Conservation (phyloP, 352 stramenopile species). For the Peronospora destructor region DNA sequence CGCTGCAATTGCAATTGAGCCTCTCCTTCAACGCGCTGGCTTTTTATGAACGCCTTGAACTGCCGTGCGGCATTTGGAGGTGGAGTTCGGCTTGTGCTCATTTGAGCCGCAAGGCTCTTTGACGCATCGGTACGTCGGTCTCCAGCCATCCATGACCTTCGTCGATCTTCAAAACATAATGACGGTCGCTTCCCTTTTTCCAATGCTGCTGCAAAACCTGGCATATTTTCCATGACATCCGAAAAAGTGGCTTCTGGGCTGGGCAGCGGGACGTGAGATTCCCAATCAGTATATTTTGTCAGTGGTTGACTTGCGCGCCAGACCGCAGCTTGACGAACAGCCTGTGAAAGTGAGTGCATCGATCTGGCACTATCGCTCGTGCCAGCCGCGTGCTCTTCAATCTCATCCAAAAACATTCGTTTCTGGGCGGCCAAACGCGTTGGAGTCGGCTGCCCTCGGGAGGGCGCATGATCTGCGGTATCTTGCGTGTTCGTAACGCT, state of each 20-base stretch:
- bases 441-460: slow-evolving; percentile 16
- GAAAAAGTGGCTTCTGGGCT: slow-evolving; percentile 69
- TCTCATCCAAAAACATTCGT: slow-evolving; percentile 57
- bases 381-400: slow-evolving; percentile 55
- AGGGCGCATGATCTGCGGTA: slow-evolving; percentile 3
- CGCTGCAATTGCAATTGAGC: slow-evolving; percentile 21
- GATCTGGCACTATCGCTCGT: slow-evolving; percentile 55
- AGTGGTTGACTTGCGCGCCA: slow-evolving; percentile 73
- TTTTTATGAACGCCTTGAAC: slow-evolving; percentile 38
- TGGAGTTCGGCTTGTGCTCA: slow-evolving; percentile 16
- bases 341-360: slow-evolving; percentile 67
- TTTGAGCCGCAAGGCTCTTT: slow-evolving; percentile 19
- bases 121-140: slow-evolving; percentile 26
- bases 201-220: slow-evolving; percentile 38
- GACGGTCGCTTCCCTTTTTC: slow-evolving; percentile 32
- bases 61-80: slow-evolving; percentile 12
- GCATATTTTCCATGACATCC: slow-evolving; percentile 65
- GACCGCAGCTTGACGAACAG: slow-evolving; percentile 68
- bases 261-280: slow-evolving; percentile 43
- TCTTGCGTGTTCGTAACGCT: slow-evolving; percentile 59
- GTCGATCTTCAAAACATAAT: slow-evolving; percentile 54
- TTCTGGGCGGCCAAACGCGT: slow-evolving; percentile 17
- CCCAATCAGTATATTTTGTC: slow-evolving; percentile 62
- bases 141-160: slow-evolving; percentile 72
- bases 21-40: slow-evolving; percentile 27